phyloP scores from a whole-genome alignment of 441 rosid species.

The Arabidopsis lyrata region DNA sequence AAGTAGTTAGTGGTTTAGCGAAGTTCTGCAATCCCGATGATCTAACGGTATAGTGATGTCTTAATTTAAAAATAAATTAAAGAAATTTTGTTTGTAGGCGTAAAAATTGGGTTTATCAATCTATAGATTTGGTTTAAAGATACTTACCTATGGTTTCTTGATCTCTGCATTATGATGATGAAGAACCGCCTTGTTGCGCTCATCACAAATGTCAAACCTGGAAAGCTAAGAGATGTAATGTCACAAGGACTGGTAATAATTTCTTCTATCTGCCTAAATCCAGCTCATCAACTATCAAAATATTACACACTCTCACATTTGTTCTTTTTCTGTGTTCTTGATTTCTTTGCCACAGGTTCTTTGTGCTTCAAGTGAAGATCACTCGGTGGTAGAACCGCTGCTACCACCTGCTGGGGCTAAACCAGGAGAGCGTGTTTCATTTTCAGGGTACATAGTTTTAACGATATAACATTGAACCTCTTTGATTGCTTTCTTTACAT shows the following conservation, averaged over 20 bases:
- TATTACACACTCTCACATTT: conserved; percentile 6
- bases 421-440: conserved; percentile 75
- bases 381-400: conserved; percentile 80
- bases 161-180: conserved; percentile 43
- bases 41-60: conserved; percentile 62
- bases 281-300: background rate
- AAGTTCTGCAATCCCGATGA: conserved; percentile 85
- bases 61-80: conserved; percentile 1
- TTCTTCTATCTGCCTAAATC: conserved; percentile 17
- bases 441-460: conserved; percentile 64
- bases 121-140: conserved; percentile 21
- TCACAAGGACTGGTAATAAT: conserved; percentile 93
- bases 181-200: conserved; percentile 82
- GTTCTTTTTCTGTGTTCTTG: conserved; percentile 25
- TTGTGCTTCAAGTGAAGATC: conserved; percentile 92
- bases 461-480: background rate
- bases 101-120: conserved; percentile 3
- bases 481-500: conserved; percentile 13
- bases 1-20: conserved; percentile 98
- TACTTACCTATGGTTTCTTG: conserved; percentile 36
- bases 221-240: conserved; percentile 92
- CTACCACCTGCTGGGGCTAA: conserved; percentile 85
- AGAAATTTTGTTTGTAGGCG: background rate
- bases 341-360: conserved; percentile 61
- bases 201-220: conserved; percentile 97